Base-by-base conservation (phyloP, 2,329 filamentous ascomycete species). In the Trichoderma sp. region DNA sequence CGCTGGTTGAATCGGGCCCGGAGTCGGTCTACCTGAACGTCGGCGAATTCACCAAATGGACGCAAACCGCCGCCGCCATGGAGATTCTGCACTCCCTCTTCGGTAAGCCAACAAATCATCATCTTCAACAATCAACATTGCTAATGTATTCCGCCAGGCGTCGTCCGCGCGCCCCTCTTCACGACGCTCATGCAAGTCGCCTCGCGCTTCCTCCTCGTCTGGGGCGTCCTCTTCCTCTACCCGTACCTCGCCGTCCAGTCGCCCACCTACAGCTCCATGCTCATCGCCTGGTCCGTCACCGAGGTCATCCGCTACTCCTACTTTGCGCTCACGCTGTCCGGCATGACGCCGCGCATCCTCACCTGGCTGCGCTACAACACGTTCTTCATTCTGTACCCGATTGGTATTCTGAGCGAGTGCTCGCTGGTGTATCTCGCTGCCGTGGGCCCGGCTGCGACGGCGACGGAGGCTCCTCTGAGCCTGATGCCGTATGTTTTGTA, bases 271-370 rank as follows among this genome's bases (percentile, higher is more conserved):
- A 84, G 88, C 73, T 87, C 86, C 75, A 93, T 97, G 92, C 86
- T 98, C 70, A 76, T 91, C 68, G 94, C 96, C 37, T 98, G 96
- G 95, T 91, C 89, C 72, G 80, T 93, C 70, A 97, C 96, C 71
- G 96, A 99, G 83, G 92, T 97, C 65, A 91, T 97, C 75, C 91
- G 96, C 67, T 99, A 99, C 86, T 87, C 88, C 59, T 99, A 92
- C 85, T 98, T 98, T 79, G 91, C 92, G 43, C 85, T 94, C 75
- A 89, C 88, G 74, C 86, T 96, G 37, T 82, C 84, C 72, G 85
- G 87, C 33, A 77, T 81, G 70, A 87, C 91, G 35, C 92, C 94
- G 0, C 78, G 76, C 0, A 83, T 85, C 70, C 86, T 97, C 77
- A 89, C 88, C 47, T 97, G 93, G 92, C 83, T 96, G 80, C 86